Conservation (phyloP, 768 basidiomycete species). For the Royoungia palumana region DNA sequence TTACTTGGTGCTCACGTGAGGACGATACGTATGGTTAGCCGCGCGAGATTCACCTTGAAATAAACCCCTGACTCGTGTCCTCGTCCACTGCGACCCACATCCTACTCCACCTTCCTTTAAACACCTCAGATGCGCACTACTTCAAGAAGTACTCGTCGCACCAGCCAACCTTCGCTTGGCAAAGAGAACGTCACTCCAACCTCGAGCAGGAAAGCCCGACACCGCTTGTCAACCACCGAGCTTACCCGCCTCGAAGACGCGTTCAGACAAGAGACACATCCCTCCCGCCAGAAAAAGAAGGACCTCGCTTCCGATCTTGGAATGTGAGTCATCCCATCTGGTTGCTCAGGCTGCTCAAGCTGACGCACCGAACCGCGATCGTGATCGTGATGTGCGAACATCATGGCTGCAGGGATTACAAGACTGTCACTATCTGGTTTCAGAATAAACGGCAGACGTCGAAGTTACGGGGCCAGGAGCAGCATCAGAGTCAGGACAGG, state of each 20-base stretch:
- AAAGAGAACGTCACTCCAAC: conserved; percentile 7
- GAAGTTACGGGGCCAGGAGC: conserved; percentile 25
- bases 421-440: conserved; percentile 69
- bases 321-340: conserved; percentile 20
- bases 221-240: conserved; percentile 35
- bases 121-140: conserved; percentile 24
- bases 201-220: conserved; percentile 30
- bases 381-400: too few species aligned
- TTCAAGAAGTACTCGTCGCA: conserved; percentile 28
- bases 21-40: conserved; percentile 18
- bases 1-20: conserved; percentile 19
- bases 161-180: conserved; percentile 5
- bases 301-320: conserved; percentile 26
- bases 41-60: background rate
- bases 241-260: conserved; percentile 26
- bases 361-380: too few species aligned
- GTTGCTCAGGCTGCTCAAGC: too few species aligned
- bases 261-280: conserved; percentile 29
- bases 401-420: conserved; percentile 46
- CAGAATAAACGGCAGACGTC: conserved; percentile 72
- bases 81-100: conserved; percentile 15
- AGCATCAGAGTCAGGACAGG: background rate
- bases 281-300: conserved; percentile 28
- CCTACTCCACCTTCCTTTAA: conserved; percentile 21
- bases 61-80: conserved; percentile 1